Base-by-base conservation (phyloP, 1,284 basidiomycete species). In the Wolfiporia cocos region DNA sequence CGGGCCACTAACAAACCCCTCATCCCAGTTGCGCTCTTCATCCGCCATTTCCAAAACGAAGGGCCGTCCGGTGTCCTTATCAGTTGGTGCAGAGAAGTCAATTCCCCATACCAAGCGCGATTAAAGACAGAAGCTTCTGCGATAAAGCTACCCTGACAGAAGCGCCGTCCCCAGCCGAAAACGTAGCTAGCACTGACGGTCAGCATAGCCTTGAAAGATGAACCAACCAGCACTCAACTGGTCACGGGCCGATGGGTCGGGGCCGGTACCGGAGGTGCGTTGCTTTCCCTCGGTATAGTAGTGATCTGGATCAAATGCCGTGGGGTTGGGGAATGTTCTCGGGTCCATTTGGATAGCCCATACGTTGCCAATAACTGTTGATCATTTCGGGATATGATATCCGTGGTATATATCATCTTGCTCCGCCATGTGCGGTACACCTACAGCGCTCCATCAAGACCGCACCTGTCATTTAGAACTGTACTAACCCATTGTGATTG, bases 61-160 rank as follows among this genome's bases (percentile, higher is more conserved):
- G 17, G 15, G 31, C 31, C 48, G 46, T 10, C 54, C 55, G 3
- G 58, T 57, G 35, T 50, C 44, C 4, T 48, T 43, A 37, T 61
- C 52, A 14, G 35, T 50, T 10, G 51, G 53, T 4, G 54, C 49
- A 35, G 49, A 38, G 41, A 62, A 55, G 37, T 59, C 51, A 41
- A 61, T 38, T 2, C 51, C 58, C 59, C 58, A 61, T 14, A 62
- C 41, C 20, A 62, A 37, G 23, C 58, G 49, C 19, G 57, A 49
- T 20, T 58, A 47, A 61, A 59, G n/a, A 61, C 49, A 18, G 60
- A 59, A 4, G 56, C 52, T 37, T 62, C 58, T 2, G 60, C 57
- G 34, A 62, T 51, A 48, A 52, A 41, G 21, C 43, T 41, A 1
- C 59, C 59, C 36, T 50, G 54, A 39, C 59, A 62, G 43, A 59